These are phyloP conservation scores for Medicago lupulina DNA, from an alignment of 306 rosid genomes.

Conservation along the genomic window DNA sequence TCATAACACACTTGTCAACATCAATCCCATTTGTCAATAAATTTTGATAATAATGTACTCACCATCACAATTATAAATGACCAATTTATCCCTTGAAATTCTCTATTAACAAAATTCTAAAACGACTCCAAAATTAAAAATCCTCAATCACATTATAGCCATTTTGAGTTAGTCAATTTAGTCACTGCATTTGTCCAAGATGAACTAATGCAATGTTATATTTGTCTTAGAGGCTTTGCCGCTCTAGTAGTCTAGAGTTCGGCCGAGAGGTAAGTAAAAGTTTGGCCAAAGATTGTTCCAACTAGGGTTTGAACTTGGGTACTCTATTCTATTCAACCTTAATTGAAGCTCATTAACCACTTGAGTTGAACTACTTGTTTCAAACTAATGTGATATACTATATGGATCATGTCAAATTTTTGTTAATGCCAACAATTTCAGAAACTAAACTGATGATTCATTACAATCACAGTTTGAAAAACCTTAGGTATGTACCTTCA, in stretches of 20 bases:
- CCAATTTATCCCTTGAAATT: background rate
- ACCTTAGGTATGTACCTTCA: no score
- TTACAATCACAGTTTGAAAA: no score
- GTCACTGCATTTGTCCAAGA: background rate
- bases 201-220: background rate
- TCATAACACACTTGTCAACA: background rate
- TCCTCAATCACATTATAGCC: background rate
- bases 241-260: background rate
- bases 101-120: background rate
- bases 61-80: background rate
- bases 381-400: background rate
- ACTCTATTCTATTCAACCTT: background rate
- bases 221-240: no score
- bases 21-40: background rate
- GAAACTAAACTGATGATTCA: no score
- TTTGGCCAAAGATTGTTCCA: background rate
- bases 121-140: conserved; percentile 2
- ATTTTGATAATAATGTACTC: background rate
- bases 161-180: background rate
- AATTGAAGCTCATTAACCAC: background rate
- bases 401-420: no score
- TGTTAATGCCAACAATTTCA: no score
- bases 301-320: background rate
- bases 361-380: background rate
- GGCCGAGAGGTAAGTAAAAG: background rate